phyloP scores from a whole-genome alignment of 202 grass and related monocot genomes.

The Schoenoplectus tabernaemontani region DNA sequence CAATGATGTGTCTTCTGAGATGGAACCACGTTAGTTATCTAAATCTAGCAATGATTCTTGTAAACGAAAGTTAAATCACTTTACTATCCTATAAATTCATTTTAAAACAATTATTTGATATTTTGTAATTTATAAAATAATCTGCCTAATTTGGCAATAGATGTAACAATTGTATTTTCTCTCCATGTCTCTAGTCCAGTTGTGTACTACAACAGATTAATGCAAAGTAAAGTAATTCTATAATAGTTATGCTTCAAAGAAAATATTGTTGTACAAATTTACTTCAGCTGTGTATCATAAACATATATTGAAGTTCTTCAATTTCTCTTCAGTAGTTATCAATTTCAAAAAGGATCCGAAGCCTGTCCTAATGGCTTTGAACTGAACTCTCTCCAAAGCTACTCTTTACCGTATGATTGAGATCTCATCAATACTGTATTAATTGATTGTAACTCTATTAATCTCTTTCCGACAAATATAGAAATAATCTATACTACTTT shows the following conservation, averaged over 20 bases:
- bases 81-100: neutral
- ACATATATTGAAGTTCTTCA: too few relatives aligned
- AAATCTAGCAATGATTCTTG: neutral
- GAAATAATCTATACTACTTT: too few relatives aligned
- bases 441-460: too few relatives aligned
- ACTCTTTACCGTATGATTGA: too few relatives aligned
- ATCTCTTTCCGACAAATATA: too few relatives aligned
- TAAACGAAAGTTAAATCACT: neutral
- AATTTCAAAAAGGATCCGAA: too few relatives aligned
- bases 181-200: neutral
- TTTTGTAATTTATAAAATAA: neutral
- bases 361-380: too few relatives aligned
- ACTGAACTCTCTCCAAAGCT: too few relatives aligned
- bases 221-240: neutral
- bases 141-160: neutral
- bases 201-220: neutral
- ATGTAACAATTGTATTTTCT: neutral
- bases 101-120: neutral
- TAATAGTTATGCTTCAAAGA: neutral
- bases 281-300: neutral
- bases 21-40: constrained; percentile 22
- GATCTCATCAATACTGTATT: too few relatives aligned
- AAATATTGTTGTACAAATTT: neutral
- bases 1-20: constrained; percentile 9
- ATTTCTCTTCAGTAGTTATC: neutral